Evolutionary conservation across 2,329 filamentous ascomycete genomes (phyloP), one percentile per base, ranked within the genome.

Genomic region (Colletotrichum lini): DNA sequence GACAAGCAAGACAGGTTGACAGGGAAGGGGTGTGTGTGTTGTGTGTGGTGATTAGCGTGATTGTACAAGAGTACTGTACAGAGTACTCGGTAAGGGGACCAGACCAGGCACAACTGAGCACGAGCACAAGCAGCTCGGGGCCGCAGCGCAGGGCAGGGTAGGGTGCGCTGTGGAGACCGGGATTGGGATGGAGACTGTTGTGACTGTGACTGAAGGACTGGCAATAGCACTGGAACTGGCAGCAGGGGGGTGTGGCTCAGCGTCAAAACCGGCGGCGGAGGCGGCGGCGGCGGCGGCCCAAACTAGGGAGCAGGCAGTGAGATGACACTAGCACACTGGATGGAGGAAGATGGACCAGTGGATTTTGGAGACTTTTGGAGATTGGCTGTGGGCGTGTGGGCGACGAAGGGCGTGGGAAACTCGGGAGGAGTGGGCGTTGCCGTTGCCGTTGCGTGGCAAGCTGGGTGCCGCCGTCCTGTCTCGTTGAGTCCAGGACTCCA

Each of bases 1-100:
- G 58, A 71, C 68, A 68, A 47, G 65, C 58, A 71, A 71, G 68
- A 68, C 68, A 71, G 65, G 58, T 71, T 71, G 68, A 71, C 68
- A 71, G 68, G 68, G 65, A 64, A 68, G 68, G 68, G 64, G 68
- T 59, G 58, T 56, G 50, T 30, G 30, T 30, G 1, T 1, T 30
- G 30, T 30, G 30, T 30, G 30, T 30, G 30, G 30, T 30, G 30
- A 30, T 30, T 30, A 30, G 26, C 26, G 26, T 26, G 26, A 4
- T 26, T 26, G 26, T 4, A 26, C 26, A 26, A 26, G 26, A 26
- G 26, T 26, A 23, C 23, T 23, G 23, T 23, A n/a, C n/a, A n/a
- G n/a, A n/a, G n/a, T n/a, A 30, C 30, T 30, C 30, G 6, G 30
- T 26, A 67, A 71, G 21, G 58, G 68, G 56, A 71, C 68, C 52